phyloP scores from a whole-genome alignment of 169 alveolate species.

The Babesia bigemina region DNA sequence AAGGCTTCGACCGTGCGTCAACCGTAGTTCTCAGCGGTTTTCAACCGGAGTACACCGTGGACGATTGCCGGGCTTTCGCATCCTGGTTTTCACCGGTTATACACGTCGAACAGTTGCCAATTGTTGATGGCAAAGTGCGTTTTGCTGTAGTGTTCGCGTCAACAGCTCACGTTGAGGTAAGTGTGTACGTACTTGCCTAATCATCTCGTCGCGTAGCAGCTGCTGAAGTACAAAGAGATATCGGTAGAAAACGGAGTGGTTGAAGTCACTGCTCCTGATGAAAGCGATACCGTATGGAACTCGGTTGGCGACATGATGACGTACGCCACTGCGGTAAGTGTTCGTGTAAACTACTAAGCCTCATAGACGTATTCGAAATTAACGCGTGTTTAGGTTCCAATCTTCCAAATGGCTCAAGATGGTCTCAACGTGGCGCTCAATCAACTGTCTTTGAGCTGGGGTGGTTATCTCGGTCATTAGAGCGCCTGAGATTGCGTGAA shows the following conservation, averaged over 20 bases:
- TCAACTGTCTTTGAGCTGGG: conserved; percentile 22
- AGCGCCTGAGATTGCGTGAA: conserved; percentile 31
- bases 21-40: conserved; percentile 73
- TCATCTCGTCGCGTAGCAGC: conserved; percentile 21
- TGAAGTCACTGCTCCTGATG: conserved; percentile 18
- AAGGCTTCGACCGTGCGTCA: conserved; percentile 75
- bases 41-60: conserved; percentile 61
- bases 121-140: conserved; percentile 37
- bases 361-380: background rate
- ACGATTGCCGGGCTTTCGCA: conserved; percentile 71
- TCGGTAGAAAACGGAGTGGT: conserved; percentile 7
- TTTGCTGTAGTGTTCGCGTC: conserved; percentile 75
- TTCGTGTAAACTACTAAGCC: background rate
- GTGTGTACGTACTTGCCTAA: background rate
- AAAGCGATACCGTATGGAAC: conserved; percentile 64
- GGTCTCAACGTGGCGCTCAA: conserved; percentile 43
- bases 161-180: conserved; percentile 70
- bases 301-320: conserved; percentile 61
- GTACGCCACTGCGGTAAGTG: conserved; percentile 53
- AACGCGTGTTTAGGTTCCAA: conserved; percentile 37
- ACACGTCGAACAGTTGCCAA: conserved; percentile 67
- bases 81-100: conserved; percentile 81
- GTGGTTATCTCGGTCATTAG: conserved; percentile 32
- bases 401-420: conserved; percentile 55
- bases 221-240: conserved; percentile 42